Conservation (phyloP, 169 alveolate species). For the Cryptosporidium bovis region DNA sequence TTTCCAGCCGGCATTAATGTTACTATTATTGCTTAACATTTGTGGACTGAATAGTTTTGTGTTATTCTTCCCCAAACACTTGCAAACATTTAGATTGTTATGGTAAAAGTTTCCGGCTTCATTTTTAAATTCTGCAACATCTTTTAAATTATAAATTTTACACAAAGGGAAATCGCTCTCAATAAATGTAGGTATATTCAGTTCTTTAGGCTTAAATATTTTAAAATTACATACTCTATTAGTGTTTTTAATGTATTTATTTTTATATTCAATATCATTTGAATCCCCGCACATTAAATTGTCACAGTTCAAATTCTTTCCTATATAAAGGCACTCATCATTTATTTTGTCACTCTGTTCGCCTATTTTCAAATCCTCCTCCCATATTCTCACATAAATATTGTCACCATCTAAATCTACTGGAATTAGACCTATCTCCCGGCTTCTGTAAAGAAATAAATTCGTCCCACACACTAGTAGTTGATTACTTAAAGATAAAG, state of each 20-base stretch:
- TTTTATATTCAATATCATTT: not conserved
- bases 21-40: not conserved
- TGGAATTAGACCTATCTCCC: slow-evolving; percentile 51
- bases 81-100: not conserved
- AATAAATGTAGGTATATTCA: slow-evolving; percentile 46
- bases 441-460: slow-evolving; percentile 28
- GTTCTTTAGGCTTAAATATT: not conserved
- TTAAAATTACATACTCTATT: slow-evolving; percentile 2
- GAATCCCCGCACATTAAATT: not conserved
- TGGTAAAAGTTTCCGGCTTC: not conserved
- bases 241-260: not conserved
- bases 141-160: slow-evolving; percentile 3
- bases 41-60: slow-evolving; percentile 26
- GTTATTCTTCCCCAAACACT: not conserved
- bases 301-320: slow-evolving; percentile 17
- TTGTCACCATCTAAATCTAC: slow-evolving; percentile 2
- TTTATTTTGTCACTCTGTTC: not conserved
- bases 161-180: slow-evolving; percentile 30
- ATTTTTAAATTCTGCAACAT: not conserved
- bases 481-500: too few species aligned
- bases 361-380: not conserved
- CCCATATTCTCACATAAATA: slow-evolving; percentile 40
- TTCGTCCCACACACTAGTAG: not conserved
- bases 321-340: slow-evolving; percentile 23
- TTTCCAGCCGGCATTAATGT: slow-evolving; percentile 35